Conservation (phyloP, 805 yeast genomes). For the Hanseniaspora hatyaiensis region DNA sequence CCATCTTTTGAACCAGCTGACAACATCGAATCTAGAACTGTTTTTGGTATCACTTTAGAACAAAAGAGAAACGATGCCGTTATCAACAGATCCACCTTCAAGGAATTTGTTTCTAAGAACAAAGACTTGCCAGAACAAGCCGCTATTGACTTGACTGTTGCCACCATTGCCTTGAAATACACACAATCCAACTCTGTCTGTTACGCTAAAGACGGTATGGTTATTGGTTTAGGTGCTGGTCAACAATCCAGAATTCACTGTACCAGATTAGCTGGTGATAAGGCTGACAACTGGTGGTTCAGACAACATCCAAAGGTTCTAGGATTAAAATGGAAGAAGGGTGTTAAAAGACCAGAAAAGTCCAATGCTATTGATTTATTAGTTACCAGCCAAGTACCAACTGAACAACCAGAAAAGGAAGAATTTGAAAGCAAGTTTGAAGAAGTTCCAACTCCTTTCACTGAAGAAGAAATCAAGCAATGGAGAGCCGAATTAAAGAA, state of each 20-base stretch:
- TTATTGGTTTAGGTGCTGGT: conserved; percentile 97
- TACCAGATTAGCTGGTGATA: conserved; percentile 97
- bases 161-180: conserved; percentile 92
- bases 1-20: conserved; percentile 80
- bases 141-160: conserved; percentile 83
- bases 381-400: conserved; percentile 86
- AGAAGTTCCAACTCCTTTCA: conserved; percentile 70
- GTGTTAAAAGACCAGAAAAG: conserved; percentile 96
- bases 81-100: conserved; percentile 78
- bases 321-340: conserved; percentile 93
- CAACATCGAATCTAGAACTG: conserved; percentile 76
- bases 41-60: conserved; percentile 87
- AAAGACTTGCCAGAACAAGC: conserved; percentile 86
- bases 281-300: conserved; percentile 99
- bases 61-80: conserved; percentile 98
- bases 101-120: conserved; percentile 80
- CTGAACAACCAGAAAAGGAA: conserved; percentile 78
- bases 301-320: conserved; percentile 95
- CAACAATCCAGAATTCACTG: conserved; percentile 99
- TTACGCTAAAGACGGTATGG: conserved; percentile 98
- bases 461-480: conserved; percentile 69
- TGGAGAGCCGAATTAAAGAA: conserved; percentile 72
- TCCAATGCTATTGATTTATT: conserved; percentile 92
- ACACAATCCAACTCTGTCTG: conserved; percentile 98
- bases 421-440: conserved; percentile 87